Conservation (phyloP, 1,284 basidiomycete species). For the Trichosporon coremiiforme region DNA sequence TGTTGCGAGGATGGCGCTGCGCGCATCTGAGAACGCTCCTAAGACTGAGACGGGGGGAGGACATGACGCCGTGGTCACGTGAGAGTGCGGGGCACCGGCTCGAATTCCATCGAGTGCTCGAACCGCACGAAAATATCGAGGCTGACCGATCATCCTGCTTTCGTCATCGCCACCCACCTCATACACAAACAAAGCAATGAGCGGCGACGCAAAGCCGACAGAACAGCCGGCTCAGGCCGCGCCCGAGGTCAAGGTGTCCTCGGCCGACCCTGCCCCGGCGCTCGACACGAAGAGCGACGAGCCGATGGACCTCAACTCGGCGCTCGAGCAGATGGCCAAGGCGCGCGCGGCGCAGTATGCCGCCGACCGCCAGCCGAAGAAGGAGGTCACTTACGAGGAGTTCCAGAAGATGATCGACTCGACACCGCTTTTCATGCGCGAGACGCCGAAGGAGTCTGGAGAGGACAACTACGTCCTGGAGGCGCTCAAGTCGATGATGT, state of each 20-base stretch:
- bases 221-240: background rate
- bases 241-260: constrained; percentile 16
- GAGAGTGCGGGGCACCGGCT: constrained; percentile 20
- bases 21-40: background rate
- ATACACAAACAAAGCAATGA: background rate
- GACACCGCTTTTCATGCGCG: constrained; percentile 87
- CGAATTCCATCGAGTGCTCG: constrained; percentile 15
- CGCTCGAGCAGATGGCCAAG: constrained; percentile 33
- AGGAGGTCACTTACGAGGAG: constrained; percentile 42
- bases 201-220: constrained; percentile 2
- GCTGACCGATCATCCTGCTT: background rate
- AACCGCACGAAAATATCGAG: constrained; percentile 10
- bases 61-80: constrained; percentile 12
- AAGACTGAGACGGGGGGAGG: background rate
- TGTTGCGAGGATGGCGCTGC: background rate
- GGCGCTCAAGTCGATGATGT: constrained; percentile 80
- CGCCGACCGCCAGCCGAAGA: constrained; percentile 30
- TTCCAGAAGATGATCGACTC: constrained; percentile 49
- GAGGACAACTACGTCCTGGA: constrained; percentile 69
- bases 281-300: constrained; percentile 26
- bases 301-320: constrained; percentile 16
- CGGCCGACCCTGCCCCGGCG: background rate
- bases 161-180: background rate
- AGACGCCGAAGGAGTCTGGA: constrained; percentile 69
- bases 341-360: constrained; percentile 27